A percentile compares a stretch with the other conserved stretches of the same genome.
Conservation (phyloP, 805 yeast species). For the Komagataella pastoris region DNA sequence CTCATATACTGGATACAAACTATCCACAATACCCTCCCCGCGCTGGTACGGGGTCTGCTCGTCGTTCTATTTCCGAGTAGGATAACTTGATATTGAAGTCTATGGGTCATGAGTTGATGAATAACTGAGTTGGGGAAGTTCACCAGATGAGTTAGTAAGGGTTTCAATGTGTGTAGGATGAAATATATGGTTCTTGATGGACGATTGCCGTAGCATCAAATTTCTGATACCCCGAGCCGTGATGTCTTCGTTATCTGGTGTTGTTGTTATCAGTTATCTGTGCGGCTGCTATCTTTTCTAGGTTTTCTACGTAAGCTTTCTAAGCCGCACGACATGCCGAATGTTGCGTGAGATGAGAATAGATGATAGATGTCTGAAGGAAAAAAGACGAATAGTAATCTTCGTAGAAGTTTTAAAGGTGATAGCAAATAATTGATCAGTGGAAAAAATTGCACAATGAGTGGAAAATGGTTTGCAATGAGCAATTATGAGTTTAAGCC, state of each 20-base stretch:
- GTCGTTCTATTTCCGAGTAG: slow-evolving; percentile 15
- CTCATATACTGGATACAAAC: slow-evolving; percentile 24
- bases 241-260: too few species aligned
- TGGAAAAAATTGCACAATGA: too few species aligned
- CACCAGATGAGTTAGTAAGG: background rate
- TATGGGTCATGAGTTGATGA: background rate
- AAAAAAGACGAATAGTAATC: too few species aligned
- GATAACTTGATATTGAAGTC: background rate
- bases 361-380: too few species aligned
- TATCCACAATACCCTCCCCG: slow-evolving; percentile 39
- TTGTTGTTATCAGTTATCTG: background rate
- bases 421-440: background rate
- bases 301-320: too few species aligned
- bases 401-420: too few species aligned
- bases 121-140: background rate
- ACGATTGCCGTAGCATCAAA: background rate
- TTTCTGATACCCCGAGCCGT: too few species aligned
- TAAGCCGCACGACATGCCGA: background rate
- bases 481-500: too few species aligned
- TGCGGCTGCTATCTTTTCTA: background rate
- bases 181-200: background rate
- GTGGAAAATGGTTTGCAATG: background rate
- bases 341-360: background rate
- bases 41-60: slow-evolving; percentile 50
- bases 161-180: background rate